Base-by-base conservation (phyloP, 2,329 filamentous ascomycete species). In the Aspergillus fumigatus region DNA sequence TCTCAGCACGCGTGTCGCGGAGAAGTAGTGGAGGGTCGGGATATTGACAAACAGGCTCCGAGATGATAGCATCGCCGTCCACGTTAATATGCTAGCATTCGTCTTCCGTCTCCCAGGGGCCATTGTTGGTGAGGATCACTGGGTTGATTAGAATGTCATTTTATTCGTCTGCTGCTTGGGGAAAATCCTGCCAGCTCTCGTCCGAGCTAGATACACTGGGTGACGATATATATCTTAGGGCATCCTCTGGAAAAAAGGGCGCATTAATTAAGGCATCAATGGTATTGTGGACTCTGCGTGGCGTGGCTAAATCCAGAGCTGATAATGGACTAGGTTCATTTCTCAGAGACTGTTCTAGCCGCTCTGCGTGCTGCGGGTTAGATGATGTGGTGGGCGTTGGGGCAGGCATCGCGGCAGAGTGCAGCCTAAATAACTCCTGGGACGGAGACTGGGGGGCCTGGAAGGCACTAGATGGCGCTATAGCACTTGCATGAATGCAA, bases 31-130 rank as follows among this genome's bases (percentile, higher is more conserved):
- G 48, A 23, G 48, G 53, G 17, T 55, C 25, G 47, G 53, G 57
- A 58, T 59, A 59, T 55, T 25, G 23, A 50, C 53, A 60, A 55
- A 48, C 52, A 11, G 41, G 49, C 26, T 38, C 48, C 14, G 48
- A 32, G 26, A 51, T n/a, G 35, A 48, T 25, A 3, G 26, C 8
- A 47, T 45, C 21, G 19, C n/a, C 43, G 40, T 55, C 53, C 38
- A 23, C 23, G 9, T 47, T 48, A 25, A 55, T 47, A 51, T 32
- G 53, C 29, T 51, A 48, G 26, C 25, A 26, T 47, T 32, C 32
- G 14, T 51, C 48, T 26, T 51, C 38, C 23, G 48, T 19, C 26
- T 50, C 53, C 53, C 53, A 55, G 48, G 26, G 48, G 6, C 53
- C 53, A 51, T 51, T 47, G 40, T 55, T 47, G 35, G 53, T 45